Conservation (phyloP, 352 stramenopile species). For the Phytophthora hybrid region DNA sequence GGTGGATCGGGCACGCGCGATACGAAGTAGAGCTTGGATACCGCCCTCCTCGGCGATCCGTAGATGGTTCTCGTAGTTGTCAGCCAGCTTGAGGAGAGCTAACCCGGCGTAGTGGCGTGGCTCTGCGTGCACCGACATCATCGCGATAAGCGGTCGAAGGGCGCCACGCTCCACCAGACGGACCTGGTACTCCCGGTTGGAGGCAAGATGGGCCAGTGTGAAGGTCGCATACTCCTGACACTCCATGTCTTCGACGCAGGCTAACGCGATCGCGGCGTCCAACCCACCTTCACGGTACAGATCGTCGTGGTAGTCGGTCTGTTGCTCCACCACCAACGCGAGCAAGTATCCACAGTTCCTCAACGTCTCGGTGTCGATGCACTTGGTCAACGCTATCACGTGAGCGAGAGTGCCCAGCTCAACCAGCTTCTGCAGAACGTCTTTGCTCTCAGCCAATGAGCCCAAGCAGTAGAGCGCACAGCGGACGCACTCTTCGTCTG, state of each 20-base stretch:
- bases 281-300: conserved; percentile 89
- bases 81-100: conserved; percentile 96
- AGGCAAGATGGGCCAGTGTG: conserved; percentile 94
- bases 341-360: conserved; percentile 95
- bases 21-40: conserved; percentile 94
- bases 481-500: conserved; percentile 92
- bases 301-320: conserved; percentile 94
- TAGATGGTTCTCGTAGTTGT: conserved; percentile 99
- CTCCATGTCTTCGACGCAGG: conserved; percentile 95
- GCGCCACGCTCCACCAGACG: conserved; percentile 91
- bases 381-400: conserved; percentile 79
- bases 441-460: conserved; percentile 92
- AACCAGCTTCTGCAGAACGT: conserved; percentile 93
- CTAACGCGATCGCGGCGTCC: conserved; percentile 91
- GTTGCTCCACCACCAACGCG: conserved; percentile 89
- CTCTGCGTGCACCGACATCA: conserved; percentile 95
- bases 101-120: conserved; percentile 96
- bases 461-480: conserved; percentile 94
- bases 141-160: conserved; percentile 94
- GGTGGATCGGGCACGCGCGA: conserved; percentile 90
- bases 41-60: conserved; percentile 95
- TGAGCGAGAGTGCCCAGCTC: conserved; percentile 88
- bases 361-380: conserved; percentile 93
- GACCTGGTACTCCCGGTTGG: conserved; percentile 95
- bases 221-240: conserved; percentile 97